Base-by-base conservation (phyloP, 2,329 filamentous ascomycete genomes). In the Zalaria obscura region DNA sequence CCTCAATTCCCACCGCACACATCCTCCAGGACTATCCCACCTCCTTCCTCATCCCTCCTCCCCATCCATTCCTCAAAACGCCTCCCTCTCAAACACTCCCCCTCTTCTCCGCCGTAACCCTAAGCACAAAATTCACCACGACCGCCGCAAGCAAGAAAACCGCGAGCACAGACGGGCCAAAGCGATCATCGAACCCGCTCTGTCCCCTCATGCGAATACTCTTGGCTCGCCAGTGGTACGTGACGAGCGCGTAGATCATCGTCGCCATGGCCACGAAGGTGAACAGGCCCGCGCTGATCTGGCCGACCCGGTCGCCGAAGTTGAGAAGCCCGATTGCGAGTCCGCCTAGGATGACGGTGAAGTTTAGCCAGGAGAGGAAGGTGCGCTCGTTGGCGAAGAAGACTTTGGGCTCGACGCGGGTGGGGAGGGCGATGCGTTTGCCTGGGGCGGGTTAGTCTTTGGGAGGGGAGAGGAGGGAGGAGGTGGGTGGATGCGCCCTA, bases 321-420 rank as follows among this genome's bases (percentile, higher is more conserved):
- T 98, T 98, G 56, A 98, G 79, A 60, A 98, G 87, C 53, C 91
- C 91, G 53, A 98, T 85, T 51, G 91, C 89, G 39, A 98, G 79
- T 49, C 91, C 91, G 57, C 91, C 91, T 47, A 98, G 83, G 65
- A 98, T 89, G 58, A 98, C 88, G 62, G 88, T 94, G 73, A 96
- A 96, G 75, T 98, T 98, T 58, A 98, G 84, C 91, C 91, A 98
- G 65, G 87, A 94, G 57, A 98, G 79, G 63, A 98, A 98, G 48
- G 91, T 98, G 49, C 91, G 86, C 69, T 98, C 91, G 73, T 98
- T 98, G 67, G 91, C 91, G 73, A 98, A 98, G 78, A 96, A 98
- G 71, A 98, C 91, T 68, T 98, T 98, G 55, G 91, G 91, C 66
- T 98, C 91, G 65, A 98, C 89, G 52, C 91, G 87, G 46, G 89